Percentiles rank a stretch among this genome's conserved stretches.
Conservation (phyloP, 2,329 filamentous ascomycete species). For the Malbranchea cinnamomea region DNA sequence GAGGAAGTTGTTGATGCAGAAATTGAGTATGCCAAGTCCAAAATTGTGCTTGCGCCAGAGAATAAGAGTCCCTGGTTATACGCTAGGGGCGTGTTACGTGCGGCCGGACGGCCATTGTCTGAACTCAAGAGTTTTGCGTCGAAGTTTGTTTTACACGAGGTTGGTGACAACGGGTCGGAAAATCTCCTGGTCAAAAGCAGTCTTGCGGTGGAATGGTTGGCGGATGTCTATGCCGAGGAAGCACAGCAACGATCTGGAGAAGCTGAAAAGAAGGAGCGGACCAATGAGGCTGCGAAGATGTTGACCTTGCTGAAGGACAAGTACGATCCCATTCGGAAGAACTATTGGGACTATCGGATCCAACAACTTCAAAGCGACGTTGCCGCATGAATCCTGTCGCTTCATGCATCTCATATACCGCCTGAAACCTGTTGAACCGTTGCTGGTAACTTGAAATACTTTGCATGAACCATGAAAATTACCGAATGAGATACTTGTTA, state of each 20-base stretch:
- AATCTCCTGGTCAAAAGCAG: constrained; percentile 39
- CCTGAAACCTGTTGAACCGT: too few species aligned
- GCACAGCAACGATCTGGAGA: constrained; percentile 30
- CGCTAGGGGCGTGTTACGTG: constrained; percentile 57
- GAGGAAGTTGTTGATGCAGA: constrained; percentile 56
- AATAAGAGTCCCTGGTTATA: constrained; percentile 96
- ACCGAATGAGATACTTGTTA: too few species aligned
- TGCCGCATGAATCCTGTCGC: constrained; percentile 4
- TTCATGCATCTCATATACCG: too few species aligned
- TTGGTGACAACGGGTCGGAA: constrained; percentile 20
- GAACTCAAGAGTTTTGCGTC: constrained; percentile 39
- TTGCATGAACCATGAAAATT: too few species aligned
- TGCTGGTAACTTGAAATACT: too few species aligned
- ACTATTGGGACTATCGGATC: constrained; percentile 80
- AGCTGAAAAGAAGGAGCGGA: constrained; percentile 19
- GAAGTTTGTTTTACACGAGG: constrained; percentile 37
- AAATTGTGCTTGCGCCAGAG: constrained; percentile 68
- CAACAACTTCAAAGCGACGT: constrained; percentile 23
- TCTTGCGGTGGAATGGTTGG: constrained; percentile 40
- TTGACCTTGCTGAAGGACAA: constrained; percentile 61
- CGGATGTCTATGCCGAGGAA: constrained; percentile 29
- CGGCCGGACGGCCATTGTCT: constrained; percentile 39
- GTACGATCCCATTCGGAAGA: constrained; percentile 81
- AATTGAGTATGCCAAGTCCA: constrained; percentile 55
- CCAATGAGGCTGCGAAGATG: constrained; percentile 48